phyloP scores from a whole-genome alignment of 768 basidiomycete species.

The Porphyrellus cyaneotinctus region DNA sequence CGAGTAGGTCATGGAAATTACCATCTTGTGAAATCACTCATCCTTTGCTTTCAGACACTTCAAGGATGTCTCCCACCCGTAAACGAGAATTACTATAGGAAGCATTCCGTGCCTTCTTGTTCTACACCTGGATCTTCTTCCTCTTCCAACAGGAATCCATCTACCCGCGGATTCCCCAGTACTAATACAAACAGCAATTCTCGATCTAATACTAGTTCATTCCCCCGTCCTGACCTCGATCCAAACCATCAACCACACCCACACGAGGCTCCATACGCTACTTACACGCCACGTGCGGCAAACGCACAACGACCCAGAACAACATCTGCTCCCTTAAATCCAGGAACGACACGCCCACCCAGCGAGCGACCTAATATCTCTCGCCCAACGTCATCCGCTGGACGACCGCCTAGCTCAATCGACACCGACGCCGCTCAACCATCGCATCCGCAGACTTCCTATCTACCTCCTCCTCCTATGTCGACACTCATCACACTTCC shows the following conservation, averaged over 20 bases:
- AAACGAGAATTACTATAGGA: slow-evolving; percentile 52
- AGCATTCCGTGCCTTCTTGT: slow-evolving; percentile 24
- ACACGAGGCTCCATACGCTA: slow-evolving; percentile 8
- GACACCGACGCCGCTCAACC: slow-evolving; percentile 8
- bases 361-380: background rate
- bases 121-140: slow-evolving; percentile 9
- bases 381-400: slow-evolving; percentile 19
- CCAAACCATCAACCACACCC: slow-evolving; percentile 38
- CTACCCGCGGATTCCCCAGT: slow-evolving; percentile 11
- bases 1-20: slow-evolving; percentile 40
- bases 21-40: background rate
- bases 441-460: slow-evolving; percentile 31
- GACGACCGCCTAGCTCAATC: slow-evolving; percentile 10
- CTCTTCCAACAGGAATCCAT: slow-evolving; percentile 12
- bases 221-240: slow-evolving; percentile 63
- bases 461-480: slow-evolving; percentile 45
- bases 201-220: slow-evolving; percentile 30
- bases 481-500: slow-evolving; percentile 66
- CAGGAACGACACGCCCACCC: slow-evolving; percentile 6
- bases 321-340: slow-evolving; percentile 19
- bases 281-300: slow-evolving; percentile 16
- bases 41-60: slow-evolving; percentile 35
- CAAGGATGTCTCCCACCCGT: slow-evolving; percentile 58
- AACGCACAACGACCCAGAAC: slow-evolving; percentile 18
- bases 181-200: slow-evolving; percentile 15